phyloP scores from a whole-genome alignment of 2,329 filamentous ascomycete genomes.

The Hypoxylon sp. region DNA sequence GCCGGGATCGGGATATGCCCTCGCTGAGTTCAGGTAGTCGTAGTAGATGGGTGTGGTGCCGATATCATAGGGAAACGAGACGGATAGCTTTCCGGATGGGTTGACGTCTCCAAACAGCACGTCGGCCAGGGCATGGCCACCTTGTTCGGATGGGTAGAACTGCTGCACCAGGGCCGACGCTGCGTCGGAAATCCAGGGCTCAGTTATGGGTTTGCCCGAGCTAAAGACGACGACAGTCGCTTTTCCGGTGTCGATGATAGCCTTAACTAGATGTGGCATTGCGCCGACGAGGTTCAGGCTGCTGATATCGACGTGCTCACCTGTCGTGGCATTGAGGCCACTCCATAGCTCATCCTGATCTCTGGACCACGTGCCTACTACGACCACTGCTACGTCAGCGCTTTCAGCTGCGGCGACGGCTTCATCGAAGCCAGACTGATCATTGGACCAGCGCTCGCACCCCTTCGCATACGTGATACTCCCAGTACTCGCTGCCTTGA shows the following conservation, averaged over 20 bases:
- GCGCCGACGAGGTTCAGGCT: slow-evolving; percentile 76
- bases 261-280: slow-evolving; percentile 74
- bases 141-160: slow-evolving; percentile 79
- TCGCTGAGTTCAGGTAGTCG: slow-evolving; percentile 77
- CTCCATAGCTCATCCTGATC: slow-evolving; percentile 79
- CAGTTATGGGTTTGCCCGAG: slow-evolving; percentile 78
- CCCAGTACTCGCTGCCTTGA: slow-evolving; percentile 70
- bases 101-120: slow-evolving; percentile 74
- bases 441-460: slow-evolving; percentile 78
- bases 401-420: slow-evolving; percentile 74
- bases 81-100: slow-evolving; percentile 74
- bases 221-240: slow-evolving; percentile 77
- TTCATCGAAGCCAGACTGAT: slow-evolving; percentile 74
- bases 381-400: slow-evolving; percentile 78
- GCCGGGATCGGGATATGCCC: slow-evolving; percentile 66
- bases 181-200: slow-evolving; percentile 76
- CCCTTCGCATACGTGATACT: slow-evolving; percentile 76
- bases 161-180: slow-evolving; percentile 77
- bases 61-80: slow-evolving; percentile 75
- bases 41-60: slow-evolving; percentile 78
- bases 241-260: slow-evolving; percentile 74
- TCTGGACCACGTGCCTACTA: slow-evolving; percentile 81
- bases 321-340: slow-evolving; percentile 79
- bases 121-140: slow-evolving; percentile 74
- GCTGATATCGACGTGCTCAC: slow-evolving; percentile 77